Evolutionary conservation across 495 filamentous ascomycete species (phyloP).

Genomic region (Aspergillus sparsus): DNA sequence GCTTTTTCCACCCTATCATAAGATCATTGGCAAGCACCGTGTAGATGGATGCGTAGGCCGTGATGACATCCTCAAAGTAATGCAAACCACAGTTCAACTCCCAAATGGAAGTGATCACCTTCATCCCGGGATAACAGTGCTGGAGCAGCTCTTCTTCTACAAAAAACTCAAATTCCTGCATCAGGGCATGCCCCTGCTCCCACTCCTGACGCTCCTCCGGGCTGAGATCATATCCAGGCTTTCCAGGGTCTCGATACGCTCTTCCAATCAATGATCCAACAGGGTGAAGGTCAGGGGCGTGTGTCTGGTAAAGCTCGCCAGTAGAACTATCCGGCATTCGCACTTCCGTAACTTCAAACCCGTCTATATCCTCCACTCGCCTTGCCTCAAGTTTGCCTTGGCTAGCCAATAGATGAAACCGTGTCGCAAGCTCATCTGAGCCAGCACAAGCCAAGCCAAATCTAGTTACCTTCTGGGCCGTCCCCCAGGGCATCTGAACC

Average conservation of each 20-base stretch:
- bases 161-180: slow-evolving; percentile 60
- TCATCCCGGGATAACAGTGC: slow-evolving; percentile 72
- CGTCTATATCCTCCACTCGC: slow-evolving; percentile 46
- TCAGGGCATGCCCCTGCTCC: slow-evolving; percentile 23
- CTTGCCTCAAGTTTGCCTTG: slow-evolving; percentile 32
- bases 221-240: slow-evolving; percentile 43
- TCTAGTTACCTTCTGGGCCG: slow-evolving; percentile 48
- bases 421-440: slow-evolving; percentile 36
- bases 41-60: slow-evolving; percentile 59
- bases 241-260: slow-evolving; percentile 43
- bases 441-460: slow-evolving; percentile 45
- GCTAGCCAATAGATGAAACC: slow-evolving; percentile 31
- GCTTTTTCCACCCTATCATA: slow-evolving; percentile 65
- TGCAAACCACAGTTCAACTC: slow-evolving; percentile 61
- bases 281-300: slow-evolving; percentile 38
- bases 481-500: slow-evolving; percentile 37
- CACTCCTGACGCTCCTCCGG: slow-evolving; percentile 40
- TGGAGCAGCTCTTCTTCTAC: slow-evolving; percentile 66
- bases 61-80: slow-evolving; percentile 58
- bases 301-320: slow-evolving; percentile 43
- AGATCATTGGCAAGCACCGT: slow-evolving; percentile 69
- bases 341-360: slow-evolving; percentile 60
- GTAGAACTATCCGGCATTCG: slow-evolving; percentile 39
- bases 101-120: slow-evolving; percentile 65
- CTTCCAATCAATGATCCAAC: slow-evolving; percentile 49